Conservation (phyloP, 208 protist genomes). For the Crithidia mellificae region DNA sequence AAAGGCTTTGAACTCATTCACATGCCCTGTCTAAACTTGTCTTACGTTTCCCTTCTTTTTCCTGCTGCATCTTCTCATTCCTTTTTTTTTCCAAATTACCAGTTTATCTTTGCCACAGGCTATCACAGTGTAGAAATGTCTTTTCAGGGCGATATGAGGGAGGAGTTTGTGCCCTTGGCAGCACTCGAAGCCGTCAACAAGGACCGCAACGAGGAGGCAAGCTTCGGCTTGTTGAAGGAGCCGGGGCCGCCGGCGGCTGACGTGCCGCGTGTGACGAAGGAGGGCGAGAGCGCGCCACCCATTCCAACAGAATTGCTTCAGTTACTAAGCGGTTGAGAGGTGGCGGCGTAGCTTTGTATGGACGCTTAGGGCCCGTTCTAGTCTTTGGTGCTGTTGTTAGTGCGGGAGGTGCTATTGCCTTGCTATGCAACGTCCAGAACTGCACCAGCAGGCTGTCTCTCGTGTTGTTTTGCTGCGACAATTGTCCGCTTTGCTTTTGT, state of each 20-base stretch:
- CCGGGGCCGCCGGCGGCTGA: conserved; percentile 54
- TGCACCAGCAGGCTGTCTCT: too few species aligned
- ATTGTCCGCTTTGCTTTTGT: too few species aligned
- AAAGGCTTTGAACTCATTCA: too few species aligned
- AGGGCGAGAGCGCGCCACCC: conserved; percentile 58
- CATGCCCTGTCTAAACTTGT: not conserved
- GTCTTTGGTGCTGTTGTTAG: too few species aligned
- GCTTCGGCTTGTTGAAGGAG: conserved; percentile 76
- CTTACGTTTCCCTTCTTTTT: conserved; percentile 4
- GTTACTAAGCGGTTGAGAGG: conserved; percentile 55
- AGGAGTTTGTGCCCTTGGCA: conserved; percentile 71
- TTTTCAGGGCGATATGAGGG: conserved; percentile 4
- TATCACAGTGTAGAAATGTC: not conserved
- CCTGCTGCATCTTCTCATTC: not conserved
- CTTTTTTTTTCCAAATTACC: too few species aligned
- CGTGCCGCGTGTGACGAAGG: conserved; percentile 68
- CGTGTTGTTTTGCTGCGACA: too few species aligned
- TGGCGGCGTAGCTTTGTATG: too few species aligned
- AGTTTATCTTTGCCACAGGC: not conserved
- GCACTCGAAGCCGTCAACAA: conserved; percentile 57
- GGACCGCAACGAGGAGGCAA: conserved; percentile 63
- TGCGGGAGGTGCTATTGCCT: too few species aligned
- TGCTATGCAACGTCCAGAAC: too few species aligned
- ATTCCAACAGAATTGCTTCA: conserved; percentile 81
- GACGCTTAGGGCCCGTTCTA: too few species aligned